Percentiles rank a stretch among this genome's conserved stretches.
Conservation (phyloP, 129 eudicot species). For the Flaveria sonorensis region DNA sequence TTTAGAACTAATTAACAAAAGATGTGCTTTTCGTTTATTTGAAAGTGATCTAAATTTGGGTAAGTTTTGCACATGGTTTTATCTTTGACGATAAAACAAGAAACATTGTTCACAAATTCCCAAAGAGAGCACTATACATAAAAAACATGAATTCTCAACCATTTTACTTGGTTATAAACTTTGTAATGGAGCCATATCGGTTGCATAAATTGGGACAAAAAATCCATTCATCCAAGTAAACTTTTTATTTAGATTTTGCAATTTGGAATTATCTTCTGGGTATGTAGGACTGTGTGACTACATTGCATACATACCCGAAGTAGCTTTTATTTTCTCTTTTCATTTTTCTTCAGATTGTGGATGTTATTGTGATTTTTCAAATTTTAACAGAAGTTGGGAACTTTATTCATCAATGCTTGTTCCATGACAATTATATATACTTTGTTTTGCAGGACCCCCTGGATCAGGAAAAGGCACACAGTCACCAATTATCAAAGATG, state of each 20-base stretch:
- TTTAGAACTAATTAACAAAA: not conserved
- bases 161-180: not conserved
- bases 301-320: conserved; percentile 16
- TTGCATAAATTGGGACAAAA: not conserved
- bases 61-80: not conserved
- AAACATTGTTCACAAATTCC: conserved; percentile 3
- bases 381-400: not conserved
- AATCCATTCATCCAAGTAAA: not conserved
- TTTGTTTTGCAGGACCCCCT: conserved; percentile 77
- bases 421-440: conserved; percentile 11
- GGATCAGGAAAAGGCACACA: conserved; percentile 99
- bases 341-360: too few species aligned
- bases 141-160: not conserved
- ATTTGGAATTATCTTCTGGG: conserved; percentile 9
- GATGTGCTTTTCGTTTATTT: not conserved
- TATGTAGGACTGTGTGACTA: not conserved
- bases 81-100: not conserved
- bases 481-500: conserved; percentile 88
- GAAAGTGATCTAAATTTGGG: not conserved
- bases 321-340: not conserved
- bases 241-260: not conserved
- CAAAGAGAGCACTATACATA: not conserved
- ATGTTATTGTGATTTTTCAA: not conserved
- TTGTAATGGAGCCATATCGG: not conserved
- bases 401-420: not conserved